These are phyloP conservation scores for Kluyveromyces marxianus DNA, from an alignment of 1,139 yeast species.

Conservation along the genomic window DNA sequence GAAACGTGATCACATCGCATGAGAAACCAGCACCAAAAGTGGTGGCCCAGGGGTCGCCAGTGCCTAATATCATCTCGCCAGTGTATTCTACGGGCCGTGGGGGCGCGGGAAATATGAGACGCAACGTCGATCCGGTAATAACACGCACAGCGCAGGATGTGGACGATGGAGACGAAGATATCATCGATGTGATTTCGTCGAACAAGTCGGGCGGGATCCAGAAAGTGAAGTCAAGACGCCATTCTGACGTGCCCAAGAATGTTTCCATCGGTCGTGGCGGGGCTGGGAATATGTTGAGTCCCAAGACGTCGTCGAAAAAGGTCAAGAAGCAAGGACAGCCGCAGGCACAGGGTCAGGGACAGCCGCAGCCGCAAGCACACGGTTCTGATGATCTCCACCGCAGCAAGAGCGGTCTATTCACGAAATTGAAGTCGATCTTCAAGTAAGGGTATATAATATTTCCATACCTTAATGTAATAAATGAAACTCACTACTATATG, in stretches of 20 bases:
- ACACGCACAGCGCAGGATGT: slow-evolving; percentile 68
- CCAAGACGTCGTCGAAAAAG: slow-evolving; percentile 12
- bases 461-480: neutral
- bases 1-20: slow-evolving; percentile 48
- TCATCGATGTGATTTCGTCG: slow-evolving; percentile 7
- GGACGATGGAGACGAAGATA: slow-evolving; percentile 35
- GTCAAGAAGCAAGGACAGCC: slow-evolving; percentile 12
- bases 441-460: slow-evolving; percentile 7
- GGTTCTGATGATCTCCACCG: neutral
- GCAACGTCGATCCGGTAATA: slow-evolving; percentile 52
- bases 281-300: slow-evolving; percentile 36
- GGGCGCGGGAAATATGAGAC: slow-evolving; percentile 73
- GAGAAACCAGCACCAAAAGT: slow-evolving; percentile 46
- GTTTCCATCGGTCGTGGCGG: slow-evolving; percentile 34
- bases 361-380: neutral
- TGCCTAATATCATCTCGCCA: slow-evolving; percentile 53
- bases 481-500: neutral
- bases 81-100: slow-evolving; percentile 73
- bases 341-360: neutral
- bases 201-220: slow-evolving; percentile 1
- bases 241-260: slow-evolving; percentile 29
- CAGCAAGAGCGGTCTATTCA: slow-evolving; percentile 16
- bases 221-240: slow-evolving; percentile 8
- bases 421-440: slow-evolving; percentile 23
- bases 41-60: slow-evolving; percentile 54